A percentile compares a stretch with the other conserved stretches of the same genome.
phyloP scores from a whole-genome alignment of 371 early-diverging fungal genomes.

The Apophysomyces elegans region DNA sequence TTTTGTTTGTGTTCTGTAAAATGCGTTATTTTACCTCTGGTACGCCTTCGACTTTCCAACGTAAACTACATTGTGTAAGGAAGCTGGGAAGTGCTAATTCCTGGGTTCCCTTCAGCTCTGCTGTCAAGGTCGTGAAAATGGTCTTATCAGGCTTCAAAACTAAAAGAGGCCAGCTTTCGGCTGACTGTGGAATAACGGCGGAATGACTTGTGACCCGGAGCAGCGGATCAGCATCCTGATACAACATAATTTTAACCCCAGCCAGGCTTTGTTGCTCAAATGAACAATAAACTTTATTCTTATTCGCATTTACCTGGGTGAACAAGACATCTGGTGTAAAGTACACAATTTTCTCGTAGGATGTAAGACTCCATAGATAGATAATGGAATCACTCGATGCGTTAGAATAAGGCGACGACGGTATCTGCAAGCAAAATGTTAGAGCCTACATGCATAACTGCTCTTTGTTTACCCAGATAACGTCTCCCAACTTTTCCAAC shows the following conservation, averaged over 20 bases:
- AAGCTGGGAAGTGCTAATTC: neutral
- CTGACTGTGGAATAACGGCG: neutral
- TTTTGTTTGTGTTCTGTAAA: neutral
- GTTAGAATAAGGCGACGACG: neutral
- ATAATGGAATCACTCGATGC: neutral
- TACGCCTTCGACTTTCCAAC: neutral
- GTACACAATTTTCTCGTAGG: neutral
- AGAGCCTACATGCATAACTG: neutral
- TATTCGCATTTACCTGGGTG: neutral
- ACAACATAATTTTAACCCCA: neutral
- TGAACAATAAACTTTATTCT: neutral
- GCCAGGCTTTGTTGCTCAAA: slow-evolving; percentile 1
- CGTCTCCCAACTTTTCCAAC: neutral
- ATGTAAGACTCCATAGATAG: neutral
- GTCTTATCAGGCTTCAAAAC: neutral
- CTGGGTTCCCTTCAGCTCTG: neutral
- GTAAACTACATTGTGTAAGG: neutral
- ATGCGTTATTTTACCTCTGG: neutral
- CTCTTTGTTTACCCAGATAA: neutral
- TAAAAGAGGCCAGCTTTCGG: neutral
- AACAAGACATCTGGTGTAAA: neutral
- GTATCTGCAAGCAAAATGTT: neutral
- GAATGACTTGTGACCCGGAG: neutral
- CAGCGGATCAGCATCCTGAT: neutral
- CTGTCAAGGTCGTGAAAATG: neutral